These are phyloP conservation scores for Micractinium conductrix DNA, from an alignment of 139 green algal species.

Conservation along the genomic window DNA sequence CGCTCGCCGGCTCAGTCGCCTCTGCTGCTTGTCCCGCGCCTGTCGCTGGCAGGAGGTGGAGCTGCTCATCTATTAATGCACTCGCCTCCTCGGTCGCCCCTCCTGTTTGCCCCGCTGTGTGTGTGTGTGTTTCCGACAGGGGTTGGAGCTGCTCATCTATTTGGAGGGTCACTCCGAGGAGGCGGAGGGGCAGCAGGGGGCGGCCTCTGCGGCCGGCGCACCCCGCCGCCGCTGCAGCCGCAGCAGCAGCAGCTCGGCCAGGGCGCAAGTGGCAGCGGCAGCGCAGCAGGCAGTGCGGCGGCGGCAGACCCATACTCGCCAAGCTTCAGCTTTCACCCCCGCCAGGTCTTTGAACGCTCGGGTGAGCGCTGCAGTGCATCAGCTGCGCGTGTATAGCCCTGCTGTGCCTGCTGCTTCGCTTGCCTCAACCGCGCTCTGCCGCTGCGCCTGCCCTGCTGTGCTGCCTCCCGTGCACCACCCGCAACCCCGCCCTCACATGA, in stretches of 20 bases:
- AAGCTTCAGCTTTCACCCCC: neutral
- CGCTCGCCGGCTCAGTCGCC: too few species aligned
- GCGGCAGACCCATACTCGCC: neutral
- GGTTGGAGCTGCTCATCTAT: slow-evolving; percentile 10
- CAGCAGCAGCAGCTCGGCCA: neutral
- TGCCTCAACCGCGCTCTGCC: too few species aligned
- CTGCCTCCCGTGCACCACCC: too few species aligned
- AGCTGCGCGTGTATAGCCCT: neutral
- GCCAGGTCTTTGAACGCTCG: neutral
- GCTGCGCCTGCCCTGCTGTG: neutral
- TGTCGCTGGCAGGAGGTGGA: too few species aligned
- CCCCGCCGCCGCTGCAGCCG: neutral
- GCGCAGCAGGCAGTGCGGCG: neutral
- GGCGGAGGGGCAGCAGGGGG: neutral
- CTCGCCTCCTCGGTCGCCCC: neutral
- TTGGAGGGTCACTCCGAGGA: slow-evolving; percentile 1
- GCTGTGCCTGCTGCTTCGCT: neutral
- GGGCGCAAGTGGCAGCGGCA: neutral
- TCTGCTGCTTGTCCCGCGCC: too few species aligned
- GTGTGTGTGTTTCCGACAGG: too few species aligned
- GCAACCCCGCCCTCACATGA: too few species aligned
- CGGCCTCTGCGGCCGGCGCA: neutral
- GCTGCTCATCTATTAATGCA: too few species aligned
- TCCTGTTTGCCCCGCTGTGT: neutral
- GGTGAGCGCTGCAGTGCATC: neutral